Evolutionary conservation across 2,329 filamentous ascomycete genomes (phyloP).

Genomic region (Paecilomyces variotii): DNA sequence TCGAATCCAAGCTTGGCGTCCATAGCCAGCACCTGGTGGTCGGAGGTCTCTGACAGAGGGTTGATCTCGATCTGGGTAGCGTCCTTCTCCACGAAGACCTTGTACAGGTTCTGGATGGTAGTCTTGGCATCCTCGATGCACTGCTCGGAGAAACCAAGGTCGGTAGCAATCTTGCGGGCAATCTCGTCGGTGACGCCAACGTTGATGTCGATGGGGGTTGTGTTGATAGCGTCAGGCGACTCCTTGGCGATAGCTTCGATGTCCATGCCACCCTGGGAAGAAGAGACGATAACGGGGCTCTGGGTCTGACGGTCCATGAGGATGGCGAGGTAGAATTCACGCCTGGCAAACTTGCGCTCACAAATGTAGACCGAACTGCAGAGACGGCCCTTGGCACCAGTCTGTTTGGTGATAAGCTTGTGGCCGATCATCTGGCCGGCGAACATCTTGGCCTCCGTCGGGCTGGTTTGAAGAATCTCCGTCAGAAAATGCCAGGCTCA

Average conservation of each 20-base stretch:
- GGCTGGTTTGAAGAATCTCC: constrained; percentile 35
- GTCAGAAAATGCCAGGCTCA: neutral
- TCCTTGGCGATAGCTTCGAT: constrained; percentile 99
- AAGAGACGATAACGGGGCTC: constrained; percentile 90
- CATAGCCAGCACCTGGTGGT: constrained; percentile 98
- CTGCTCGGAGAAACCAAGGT: constrained; percentile 96
- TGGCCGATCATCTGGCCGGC: constrained; percentile 99
- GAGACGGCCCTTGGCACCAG: constrained; percentile 81
- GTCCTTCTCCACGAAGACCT: constrained; percentile 97
- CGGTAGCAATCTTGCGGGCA: constrained; percentile 76
- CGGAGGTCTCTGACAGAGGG: constrained; percentile 93
- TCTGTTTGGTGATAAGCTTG: constrained; percentile 99
- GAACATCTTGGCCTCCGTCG: constrained; percentile 92
- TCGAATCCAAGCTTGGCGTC: constrained; percentile 98
- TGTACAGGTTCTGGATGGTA: constrained; percentile 98
- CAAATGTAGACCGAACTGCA: constrained; percentile 98
- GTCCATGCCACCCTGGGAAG: constrained; percentile 98
- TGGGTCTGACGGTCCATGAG: constrained; percentile 95
- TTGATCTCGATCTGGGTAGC: constrained; percentile 99
- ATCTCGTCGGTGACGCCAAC: constrained; percentile 92
- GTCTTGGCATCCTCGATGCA: constrained; percentile 92
- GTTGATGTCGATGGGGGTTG: constrained; percentile 89
- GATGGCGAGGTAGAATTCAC: constrained; percentile 98
- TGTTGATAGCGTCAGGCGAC: constrained; percentile 89
- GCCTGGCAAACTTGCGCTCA: constrained; percentile 98